These are phyloP conservation scores for Elsinoe perseae DNA, from an alignment of 2,329 filamentous ascomycete genomes.

Conservation along the genomic window DNA sequence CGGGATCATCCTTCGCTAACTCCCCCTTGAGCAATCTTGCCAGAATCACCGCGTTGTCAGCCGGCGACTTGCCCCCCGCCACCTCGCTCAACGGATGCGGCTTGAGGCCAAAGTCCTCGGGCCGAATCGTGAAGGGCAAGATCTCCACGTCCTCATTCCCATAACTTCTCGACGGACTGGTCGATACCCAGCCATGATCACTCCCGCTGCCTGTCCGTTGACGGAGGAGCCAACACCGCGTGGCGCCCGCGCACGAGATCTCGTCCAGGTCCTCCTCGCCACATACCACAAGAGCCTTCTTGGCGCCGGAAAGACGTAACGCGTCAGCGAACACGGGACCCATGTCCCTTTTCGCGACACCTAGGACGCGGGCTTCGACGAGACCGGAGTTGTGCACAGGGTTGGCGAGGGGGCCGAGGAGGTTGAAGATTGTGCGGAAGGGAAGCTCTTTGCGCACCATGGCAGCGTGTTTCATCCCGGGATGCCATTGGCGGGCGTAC, in stretches of 20 bases:
- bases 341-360: slow-evolving; percentile 79
- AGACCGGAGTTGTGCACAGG: slow-evolving; percentile 63
- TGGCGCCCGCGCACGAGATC: slow-evolving; percentile 80
- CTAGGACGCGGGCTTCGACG: slow-evolving; percentile 86
- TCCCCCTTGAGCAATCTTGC: slow-evolving; percentile 67
- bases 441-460: slow-evolving; percentile 80
- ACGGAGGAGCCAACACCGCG: slow-evolving; percentile 77
- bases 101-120: slow-evolving; percentile 78
- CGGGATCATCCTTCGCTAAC: slow-evolving; percentile 66
- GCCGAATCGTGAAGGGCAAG: slow-evolving; percentile 69
- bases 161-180: slow-evolving; percentile 32
- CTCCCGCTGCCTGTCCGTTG: slow-evolving; percentile 38
- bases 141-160: slow-evolving; percentile 47
- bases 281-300: slow-evolving; percentile 84
- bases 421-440: slow-evolving; percentile 95
- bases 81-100: slow-evolving; percentile 68
- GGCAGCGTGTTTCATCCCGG: slow-evolving; percentile 84
- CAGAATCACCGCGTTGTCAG: slow-evolving; percentile 80
- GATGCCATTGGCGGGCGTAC: slow-evolving; percentile 93
- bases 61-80: slow-evolving; percentile 74
- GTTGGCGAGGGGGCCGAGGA: slow-evolving; percentile 86
- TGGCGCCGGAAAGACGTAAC: slow-evolving; percentile 63
- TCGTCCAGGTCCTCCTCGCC: slow-evolving; percentile 94
- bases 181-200: slow-evolving; percentile 36
- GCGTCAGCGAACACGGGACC: slow-evolving; percentile 86